These are phyloP conservation scores for Phytopythium montanum DNA, from an alignment of 352 stramenopile genomes.

Conservation along the genomic window DNA sequence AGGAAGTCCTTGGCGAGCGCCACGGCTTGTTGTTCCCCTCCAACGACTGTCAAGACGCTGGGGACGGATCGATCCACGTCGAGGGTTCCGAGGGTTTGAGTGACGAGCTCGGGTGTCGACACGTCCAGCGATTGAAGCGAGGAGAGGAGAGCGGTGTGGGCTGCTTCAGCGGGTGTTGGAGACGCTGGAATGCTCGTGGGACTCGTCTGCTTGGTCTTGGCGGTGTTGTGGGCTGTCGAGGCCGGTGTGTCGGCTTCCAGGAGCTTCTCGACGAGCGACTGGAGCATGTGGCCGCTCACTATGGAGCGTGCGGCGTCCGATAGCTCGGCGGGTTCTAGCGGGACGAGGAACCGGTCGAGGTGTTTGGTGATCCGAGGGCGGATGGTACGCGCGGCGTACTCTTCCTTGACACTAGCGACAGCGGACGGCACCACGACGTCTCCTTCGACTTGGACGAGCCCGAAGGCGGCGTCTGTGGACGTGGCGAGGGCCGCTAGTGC, in stretches of 20 bases:
- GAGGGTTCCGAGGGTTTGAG: constrained; percentile 34
- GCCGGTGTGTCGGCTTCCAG: not conserved
- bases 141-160: not conserved
- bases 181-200: not conserved
- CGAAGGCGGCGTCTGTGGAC: constrained; percentile 21
- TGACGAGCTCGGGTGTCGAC: constrained; percentile 23
- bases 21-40: constrained; percentile 62
- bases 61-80: constrained; percentile 65
- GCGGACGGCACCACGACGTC: constrained; percentile 97
- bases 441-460: constrained; percentile 94
- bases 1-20: constrained; percentile 88
- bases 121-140: constrained; percentile 40
- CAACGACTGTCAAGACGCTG: constrained; percentile 50
- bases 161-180: not conserved
- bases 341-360: constrained; percentile 83
- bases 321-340: constrained; percentile 37
- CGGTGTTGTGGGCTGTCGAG: not conserved
- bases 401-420: constrained; percentile 89
- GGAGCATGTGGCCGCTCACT: not conserved
- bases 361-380: constrained; percentile 94
- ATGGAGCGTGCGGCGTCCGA: constrained; percentile 22
- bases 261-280: constrained; percentile 19
- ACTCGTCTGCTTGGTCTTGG: not conserved
- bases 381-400: constrained; percentile 98
- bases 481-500: constrained; percentile 28